Percentiles rank a stretch among this genome's conserved stretches.
phyloP scores from a whole-genome alignment of 345 rosid species.

The Linum lewisii region DNA sequence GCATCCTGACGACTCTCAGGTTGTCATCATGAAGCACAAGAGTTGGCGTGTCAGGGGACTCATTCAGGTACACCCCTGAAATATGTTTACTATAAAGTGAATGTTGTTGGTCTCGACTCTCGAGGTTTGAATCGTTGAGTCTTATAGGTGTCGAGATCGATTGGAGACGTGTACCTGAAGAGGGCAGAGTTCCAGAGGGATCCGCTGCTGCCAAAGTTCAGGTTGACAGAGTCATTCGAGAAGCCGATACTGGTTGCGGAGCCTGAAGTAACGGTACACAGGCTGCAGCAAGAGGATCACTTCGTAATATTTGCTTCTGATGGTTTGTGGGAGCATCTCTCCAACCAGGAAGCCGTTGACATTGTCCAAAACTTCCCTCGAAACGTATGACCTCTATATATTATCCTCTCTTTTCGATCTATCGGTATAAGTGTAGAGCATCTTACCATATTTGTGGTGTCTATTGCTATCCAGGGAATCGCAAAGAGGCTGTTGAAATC shows the following conservation, averaged over 20 bases:
- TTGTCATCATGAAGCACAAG: conserved; percentile 26
- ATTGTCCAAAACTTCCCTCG: conserved; percentile 6
- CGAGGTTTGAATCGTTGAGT: too few species aligned
- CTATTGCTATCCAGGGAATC: conserved; percentile 13
- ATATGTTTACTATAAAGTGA: neutral
- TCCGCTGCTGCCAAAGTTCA: conserved; percentile 2
- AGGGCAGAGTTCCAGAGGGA: neutral
- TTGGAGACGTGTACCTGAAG: conserved; percentile 1
- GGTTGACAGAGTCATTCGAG: neutral
- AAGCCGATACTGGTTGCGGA: neutral
- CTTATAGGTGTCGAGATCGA: conserved; percentile 1
- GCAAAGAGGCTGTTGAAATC: conserved; percentile 20
- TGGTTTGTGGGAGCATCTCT: conserved; percentile 3
- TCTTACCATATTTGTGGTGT: too few species aligned
- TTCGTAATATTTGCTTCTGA: conserved; percentile 4
- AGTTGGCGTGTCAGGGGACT: conserved; percentile 30
- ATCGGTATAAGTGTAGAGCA: too few species aligned
- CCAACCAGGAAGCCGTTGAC: conserved; percentile 3
- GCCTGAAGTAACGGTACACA: neutral
- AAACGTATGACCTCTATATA: neutral
- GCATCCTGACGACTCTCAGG: conserved; percentile 24
- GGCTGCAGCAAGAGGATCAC: neutral
- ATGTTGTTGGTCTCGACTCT: neutral
- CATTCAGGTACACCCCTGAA: conserved; percentile 15
- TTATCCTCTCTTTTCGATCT: neutral